Evolutionary conservation across 257 asterid species (phyloP), one percentile per base, ranked within the genome.

Genomic region (Phtheirospermum japonicum): DNA sequence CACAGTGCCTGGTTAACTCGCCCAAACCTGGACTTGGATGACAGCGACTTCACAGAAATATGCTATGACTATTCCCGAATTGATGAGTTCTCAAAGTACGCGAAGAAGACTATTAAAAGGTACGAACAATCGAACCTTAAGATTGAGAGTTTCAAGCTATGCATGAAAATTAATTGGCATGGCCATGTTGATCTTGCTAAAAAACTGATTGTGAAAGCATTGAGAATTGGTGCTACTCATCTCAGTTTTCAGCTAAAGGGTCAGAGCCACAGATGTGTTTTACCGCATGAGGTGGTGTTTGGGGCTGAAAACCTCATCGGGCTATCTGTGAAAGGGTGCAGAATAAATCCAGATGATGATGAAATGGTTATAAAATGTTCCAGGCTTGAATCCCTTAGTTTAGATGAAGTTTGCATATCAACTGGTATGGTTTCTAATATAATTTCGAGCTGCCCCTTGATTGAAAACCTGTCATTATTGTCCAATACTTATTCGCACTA

Each of bases 111-210:
- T n/a, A n/a, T n/a, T n/a, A n/a, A n/a, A n/a, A n/a, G n/a, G n/a
- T n/a, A n/a, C n/a, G n/a, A n/a, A n/a, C n/a, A n/a, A n/a, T 39
- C 4, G 14, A 39, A 39, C 45, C 14, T 9, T 1, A 39, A 9
- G 13, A 39, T 39, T n/a, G 45, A 39, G 14, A 39, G 45, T 39
- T 10, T 39, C 45, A 39, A n/a, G 4, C 9, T 39, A 9, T 39
- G 45, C 5, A 11, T 7, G 0, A 5, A 39, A 1, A 12, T n/a
- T n/a, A n/a, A n/a, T n/a, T n/a, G n/a, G n/a, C n/a, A n/a, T n/a
- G n/a, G n/a, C n/a, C n/a, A n/a, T n/a, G n/a, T n/a, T n/a, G 5
- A 0, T 0, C 0, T 6, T 8, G 10, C 6, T 39, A 0, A 39
- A 9, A 4, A 10, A 0, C 12, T 39, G 4, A 39, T 9, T 10